Evolutionary conservation across 2,329 filamentous ascomycete species (phyloP).

Genomic region (Aspergillus neoniger): DNA sequence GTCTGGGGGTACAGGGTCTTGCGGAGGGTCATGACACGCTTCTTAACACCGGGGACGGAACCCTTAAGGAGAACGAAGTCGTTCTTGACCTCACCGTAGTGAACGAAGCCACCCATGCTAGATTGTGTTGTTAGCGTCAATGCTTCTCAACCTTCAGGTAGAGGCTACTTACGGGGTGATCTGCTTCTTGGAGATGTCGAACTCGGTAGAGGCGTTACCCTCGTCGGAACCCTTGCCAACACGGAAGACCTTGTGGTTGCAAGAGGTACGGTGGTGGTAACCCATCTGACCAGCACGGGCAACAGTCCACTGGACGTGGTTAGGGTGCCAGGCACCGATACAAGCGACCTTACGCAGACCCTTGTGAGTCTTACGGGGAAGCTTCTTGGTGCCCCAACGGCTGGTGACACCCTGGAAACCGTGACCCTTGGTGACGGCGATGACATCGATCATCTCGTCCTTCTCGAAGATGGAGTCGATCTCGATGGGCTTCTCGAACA

Average conservation of each 20-base stretch:
- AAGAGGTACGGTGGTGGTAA: conserved; percentile 99
- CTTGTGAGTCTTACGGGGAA: conserved; percentile 99
- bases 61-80: conserved; percentile 99
- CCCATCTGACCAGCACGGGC: conserved; percentile 99
- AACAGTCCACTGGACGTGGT: conserved; percentile 99
- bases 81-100: conserved; percentile 99
- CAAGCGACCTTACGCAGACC: conserved; percentile 99
- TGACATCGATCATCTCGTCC: conserved; percentile 99
- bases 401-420: conserved; percentile 96
- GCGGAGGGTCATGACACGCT: conserved; percentile 97
- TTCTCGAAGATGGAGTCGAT: conserved; percentile 96
- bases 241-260: conserved; percentile 99
- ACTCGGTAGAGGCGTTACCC: conserved; percentile 89
- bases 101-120: conserved; percentile 98
- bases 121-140: conserved; percentile 41
- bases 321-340: conserved; percentile 99
- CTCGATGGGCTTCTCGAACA: conserved; percentile 98
- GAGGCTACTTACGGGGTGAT: conserved; percentile 88
- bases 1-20: conserved; percentile 99
- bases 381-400: conserved; percentile 99
- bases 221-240: conserved; percentile 91
- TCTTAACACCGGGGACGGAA: conserved; percentile 96
- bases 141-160: not conserved
- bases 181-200: conserved; percentile 98
- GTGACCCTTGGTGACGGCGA: conserved; percentile 99